These are phyloP conservation scores for Candida nanaspora DNA, from an alignment of 805 yeast species.

Conservation along the genomic window DNA sequence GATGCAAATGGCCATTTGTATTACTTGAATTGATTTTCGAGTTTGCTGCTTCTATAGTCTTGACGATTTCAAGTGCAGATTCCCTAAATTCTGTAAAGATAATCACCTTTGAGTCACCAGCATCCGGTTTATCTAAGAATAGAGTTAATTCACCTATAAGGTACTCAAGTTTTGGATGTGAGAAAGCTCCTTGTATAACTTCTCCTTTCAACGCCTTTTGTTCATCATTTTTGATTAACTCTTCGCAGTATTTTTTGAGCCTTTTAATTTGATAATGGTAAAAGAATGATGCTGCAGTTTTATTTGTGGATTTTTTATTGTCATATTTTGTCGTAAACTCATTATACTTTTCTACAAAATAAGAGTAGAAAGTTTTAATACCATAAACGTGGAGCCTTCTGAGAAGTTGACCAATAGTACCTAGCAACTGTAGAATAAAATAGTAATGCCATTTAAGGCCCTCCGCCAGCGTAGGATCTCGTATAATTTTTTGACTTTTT, in stretches of 20 bases:
- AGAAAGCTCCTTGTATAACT: slow-evolving; percentile 24
- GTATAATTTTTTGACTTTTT: slow-evolving; percentile 50
- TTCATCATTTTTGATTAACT: slow-evolving; percentile 26
- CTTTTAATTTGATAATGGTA: slow-evolving; percentile 39
- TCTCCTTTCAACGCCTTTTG: slow-evolving; percentile 10
- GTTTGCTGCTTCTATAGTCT: slow-evolving; percentile 42
- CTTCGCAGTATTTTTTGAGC: slow-evolving; percentile 39
- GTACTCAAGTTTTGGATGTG: slow-evolving; percentile 71
- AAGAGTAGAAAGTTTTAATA: slow-evolving; percentile 62
- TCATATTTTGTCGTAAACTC: slow-evolving; percentile 54
- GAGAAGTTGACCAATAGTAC: slow-evolving; percentile 65
- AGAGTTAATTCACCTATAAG: slow-evolving; percentile 47
- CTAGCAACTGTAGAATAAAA: slow-evolving; percentile 53
- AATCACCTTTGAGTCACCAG: slow-evolving; percentile 62
- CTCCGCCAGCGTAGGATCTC: slow-evolving; percentile 50
- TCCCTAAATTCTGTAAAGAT: slow-evolving; percentile 85
- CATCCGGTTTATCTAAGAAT: slow-evolving; percentile 41
- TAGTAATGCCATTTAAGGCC: slow-evolving; percentile 70
- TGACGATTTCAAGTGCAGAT: slow-evolving; percentile 82
- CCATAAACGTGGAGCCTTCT: slow-evolving; percentile 77
- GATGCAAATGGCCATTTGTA: slow-evolving; percentile 21
- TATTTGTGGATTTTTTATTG: slow-evolving; percentile 53
- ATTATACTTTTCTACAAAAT: slow-evolving; percentile 50
- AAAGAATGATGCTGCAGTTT: slow-evolving; percentile 55
- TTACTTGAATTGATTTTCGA: slow-evolving; percentile 4